Percentiles rank a stretch among this genome's conserved stretches.
Conservation (phyloP, 805 yeast genomes). For the Kodamaea restingae region DNA sequence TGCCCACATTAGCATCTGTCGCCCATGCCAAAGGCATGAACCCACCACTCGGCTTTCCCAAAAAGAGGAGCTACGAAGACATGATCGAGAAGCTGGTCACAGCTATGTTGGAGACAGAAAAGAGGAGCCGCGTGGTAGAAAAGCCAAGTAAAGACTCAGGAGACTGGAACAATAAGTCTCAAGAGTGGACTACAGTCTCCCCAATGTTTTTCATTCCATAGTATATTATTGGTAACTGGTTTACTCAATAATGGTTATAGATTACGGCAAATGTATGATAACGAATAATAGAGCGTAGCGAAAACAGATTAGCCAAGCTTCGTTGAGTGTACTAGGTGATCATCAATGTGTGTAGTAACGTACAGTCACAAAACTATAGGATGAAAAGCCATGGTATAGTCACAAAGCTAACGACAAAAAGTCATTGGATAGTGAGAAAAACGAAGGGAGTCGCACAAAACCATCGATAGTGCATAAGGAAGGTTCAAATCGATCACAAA, state of each 20-base stretch:
- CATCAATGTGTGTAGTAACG: too few relatives aligned
- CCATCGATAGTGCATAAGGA: too few relatives aligned
- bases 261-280: not conserved
- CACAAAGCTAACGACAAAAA: too few relatives aligned
- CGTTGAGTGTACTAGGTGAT: too few relatives aligned
- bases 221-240: slow-evolving; percentile 8
- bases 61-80: slow-evolving; percentile 15
- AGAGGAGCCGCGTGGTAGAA: slow-evolving; percentile 23
- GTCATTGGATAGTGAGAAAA: too few relatives aligned
- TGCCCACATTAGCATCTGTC: slow-evolving; percentile 4
- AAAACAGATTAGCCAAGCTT: too few relatives aligned
- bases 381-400: too few relatives aligned
- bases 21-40: slow-evolving; percentile 10
- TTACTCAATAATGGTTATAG: slow-evolving; percentile 6
- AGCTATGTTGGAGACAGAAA: slow-evolving; percentile 14
- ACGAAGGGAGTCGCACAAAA: too few relatives aligned
- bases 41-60: slow-evolving; percentile 11
- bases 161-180: too few relatives aligned
- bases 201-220: slow-evolving; percentile 19
- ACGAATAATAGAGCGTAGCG: not conserved
- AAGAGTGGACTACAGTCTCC: slow-evolving; percentile 19
- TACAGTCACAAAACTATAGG: too few relatives aligned
- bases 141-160: too few relatives aligned
- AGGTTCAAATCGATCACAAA: too few relatives aligned
- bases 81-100: slow-evolving; percentile 8